Evolutionary conservation across 108 stramenopile species (phyloP).

Genomic region (Cylindrotheca closterium): DNA sequence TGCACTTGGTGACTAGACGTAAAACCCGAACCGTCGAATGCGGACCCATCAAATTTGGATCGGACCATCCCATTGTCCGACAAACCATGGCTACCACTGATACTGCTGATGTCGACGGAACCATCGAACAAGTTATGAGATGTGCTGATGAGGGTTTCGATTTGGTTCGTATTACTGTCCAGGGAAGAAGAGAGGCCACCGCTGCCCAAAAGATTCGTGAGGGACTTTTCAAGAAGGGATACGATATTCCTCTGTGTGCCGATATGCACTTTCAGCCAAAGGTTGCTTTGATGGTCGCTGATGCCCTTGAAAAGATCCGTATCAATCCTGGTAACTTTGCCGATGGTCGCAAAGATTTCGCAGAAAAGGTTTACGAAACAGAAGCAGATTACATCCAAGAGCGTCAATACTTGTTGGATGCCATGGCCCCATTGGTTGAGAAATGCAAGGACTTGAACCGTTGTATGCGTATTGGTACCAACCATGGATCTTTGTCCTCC

Average conservation of each 20-base stretch:
- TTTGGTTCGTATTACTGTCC: slow-evolving; percentile 94
- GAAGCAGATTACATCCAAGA: slow-evolving; percentile 82
- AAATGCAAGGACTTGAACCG: slow-evolving; percentile 90
- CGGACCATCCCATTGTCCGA: slow-evolving; percentile 93
- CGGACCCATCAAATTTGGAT: slow-evolving; percentile 92
- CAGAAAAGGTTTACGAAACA: slow-evolving; percentile 90
- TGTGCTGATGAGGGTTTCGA: slow-evolving; percentile 94
- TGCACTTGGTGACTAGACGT: slow-evolving; percentile 67
- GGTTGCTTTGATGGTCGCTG: slow-evolving; percentile 90
- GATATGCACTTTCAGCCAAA: slow-evolving; percentile 97
- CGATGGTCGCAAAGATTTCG: slow-evolving; percentile 92
- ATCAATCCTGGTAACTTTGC: slow-evolving; percentile 98
- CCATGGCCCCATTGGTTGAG: slow-evolving; percentile 88
- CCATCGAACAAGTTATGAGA: slow-evolving; percentile 94
- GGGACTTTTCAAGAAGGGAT: slow-evolving; percentile 87
- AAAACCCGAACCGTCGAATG: slow-evolving; percentile 83
- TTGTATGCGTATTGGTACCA: slow-evolving; percentile 97
- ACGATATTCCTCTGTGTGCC: slow-evolving; percentile 94
- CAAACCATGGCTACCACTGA: slow-evolving; percentile 98
- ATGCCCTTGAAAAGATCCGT: slow-evolving; percentile 95
- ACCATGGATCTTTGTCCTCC: slow-evolving; percentile 90
- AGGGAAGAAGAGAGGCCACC: slow-evolving; percentile 90
- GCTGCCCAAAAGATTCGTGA: slow-evolving; percentile 87
- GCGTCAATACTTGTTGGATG: slow-evolving; percentile 81
- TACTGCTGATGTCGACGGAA: slow-evolving; percentile 92